These are phyloP conservation scores for Omphalotus olearius DNA, from an alignment of 1,284 basidiomycete genomes.

Conservation along the genomic window DNA sequence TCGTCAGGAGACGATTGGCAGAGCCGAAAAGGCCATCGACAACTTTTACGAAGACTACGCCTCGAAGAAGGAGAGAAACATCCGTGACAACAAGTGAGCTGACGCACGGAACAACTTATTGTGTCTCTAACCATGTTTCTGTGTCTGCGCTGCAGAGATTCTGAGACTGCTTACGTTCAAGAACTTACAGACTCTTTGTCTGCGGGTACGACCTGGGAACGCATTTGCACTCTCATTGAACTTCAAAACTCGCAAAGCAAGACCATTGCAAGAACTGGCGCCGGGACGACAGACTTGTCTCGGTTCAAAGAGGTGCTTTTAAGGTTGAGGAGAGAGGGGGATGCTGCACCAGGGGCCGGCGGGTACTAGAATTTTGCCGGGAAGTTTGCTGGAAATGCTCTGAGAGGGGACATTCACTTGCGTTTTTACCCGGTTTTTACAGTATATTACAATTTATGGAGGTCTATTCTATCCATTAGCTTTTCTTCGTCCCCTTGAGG, in stretches of 20 bases:
- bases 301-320: slow-evolving; percentile 92
- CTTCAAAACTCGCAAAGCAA: slow-evolving; percentile 97
- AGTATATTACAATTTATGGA: too few species aligned
- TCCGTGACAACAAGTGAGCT: slow-evolving; percentile 93
- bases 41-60: slow-evolving; percentile 96
- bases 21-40: slow-evolving; percentile 92
- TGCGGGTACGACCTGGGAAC: slow-evolving; percentile 93
- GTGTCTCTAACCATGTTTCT: neutral
- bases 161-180: slow-evolving; percentile 80
- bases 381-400: neutral
- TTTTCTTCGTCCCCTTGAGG: too few species aligned
- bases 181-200: slow-evolving; percentile 76
- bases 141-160: slow-evolving; percentile 57
- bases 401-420: too few species aligned
- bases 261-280: slow-evolving; percentile 83
- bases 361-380: slow-evolving; percentile 58
- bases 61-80: slow-evolving; percentile 87
- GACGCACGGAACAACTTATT: neutral
- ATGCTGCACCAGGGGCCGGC: slow-evolving; percentile 85
- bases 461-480: too few species aligned
- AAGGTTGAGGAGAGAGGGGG: slow-evolving; percentile 83
- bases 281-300: slow-evolving; percentile 86
- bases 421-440: too few species aligned
- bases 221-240: slow-evolving; percentile 85
- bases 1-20: slow-evolving; percentile 83